Evolutionary conservation across 192 early-diverging fungal genomes (phyloP).

Genomic region (Backusella sp.): DNA sequence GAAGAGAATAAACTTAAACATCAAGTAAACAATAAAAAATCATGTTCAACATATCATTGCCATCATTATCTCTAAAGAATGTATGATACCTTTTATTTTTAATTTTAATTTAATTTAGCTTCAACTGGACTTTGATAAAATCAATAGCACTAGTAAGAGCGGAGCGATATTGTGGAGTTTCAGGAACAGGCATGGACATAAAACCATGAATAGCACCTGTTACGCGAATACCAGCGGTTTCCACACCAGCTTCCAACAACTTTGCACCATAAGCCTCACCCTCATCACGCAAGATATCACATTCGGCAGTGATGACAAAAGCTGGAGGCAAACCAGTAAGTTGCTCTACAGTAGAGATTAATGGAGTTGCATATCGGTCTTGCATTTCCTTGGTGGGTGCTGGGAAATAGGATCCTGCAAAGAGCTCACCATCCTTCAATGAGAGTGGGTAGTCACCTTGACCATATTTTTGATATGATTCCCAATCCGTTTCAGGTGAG

Average conservation of each 20-base stretch:
- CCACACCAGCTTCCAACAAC: constrained; percentile 19
- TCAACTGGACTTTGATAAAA: background rate
- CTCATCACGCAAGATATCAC: constrained; percentile 27
- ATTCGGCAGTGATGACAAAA: constrained; percentile 24
- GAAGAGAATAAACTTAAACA: background rate
- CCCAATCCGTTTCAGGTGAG: background rate
- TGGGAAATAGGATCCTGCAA: background rate
- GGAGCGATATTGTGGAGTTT: constrained; percentile 3
- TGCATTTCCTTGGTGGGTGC: background rate
- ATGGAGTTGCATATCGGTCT: background rate
- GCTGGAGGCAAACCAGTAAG: constrained; percentile 18
- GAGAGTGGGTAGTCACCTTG: constrained; percentile 14
- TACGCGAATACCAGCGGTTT: constrained; percentile 24
- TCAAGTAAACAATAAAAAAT: background rate
- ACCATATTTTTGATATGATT: constrained; percentile 9
- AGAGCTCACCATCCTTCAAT: background rate
- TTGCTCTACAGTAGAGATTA: constrained; percentile 4
- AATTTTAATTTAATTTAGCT: background rate
- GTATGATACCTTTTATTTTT: background rate
- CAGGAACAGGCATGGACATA: constrained; percentile 5
- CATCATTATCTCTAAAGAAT: background rate
- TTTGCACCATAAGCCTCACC: constrained; percentile 23
- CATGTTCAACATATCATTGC: background rate
- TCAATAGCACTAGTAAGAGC: background rate
- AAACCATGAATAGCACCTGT: constrained; percentile 20